These are phyloP conservation scores for Saccharomycopsis hybrid DNA, from an alignment of 1,139 yeast species.

Conservation along the genomic window DNA sequence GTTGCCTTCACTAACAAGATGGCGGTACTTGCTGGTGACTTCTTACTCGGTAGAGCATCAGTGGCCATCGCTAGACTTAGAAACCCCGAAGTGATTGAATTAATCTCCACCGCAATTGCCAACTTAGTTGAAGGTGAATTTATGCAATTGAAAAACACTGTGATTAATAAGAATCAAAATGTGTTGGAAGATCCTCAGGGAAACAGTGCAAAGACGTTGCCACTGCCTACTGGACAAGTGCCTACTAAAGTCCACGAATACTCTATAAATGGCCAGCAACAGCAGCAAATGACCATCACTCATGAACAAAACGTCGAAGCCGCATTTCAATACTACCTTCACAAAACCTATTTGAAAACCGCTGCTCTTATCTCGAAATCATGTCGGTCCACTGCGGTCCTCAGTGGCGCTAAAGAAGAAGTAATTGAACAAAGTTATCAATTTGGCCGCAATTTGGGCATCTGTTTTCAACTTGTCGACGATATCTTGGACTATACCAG, in stretches of 20 bases:
- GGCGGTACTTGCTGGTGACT: constrained; percentile 97
- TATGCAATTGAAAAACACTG: constrained; percentile 95
- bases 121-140: constrained; percentile 97
- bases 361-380: constrained; percentile 95
- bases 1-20: constrained; percentile 92
- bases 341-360: constrained; percentile 91
- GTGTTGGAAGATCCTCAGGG: constrained; percentile 35
- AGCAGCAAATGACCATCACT: constrained; percentile 37
- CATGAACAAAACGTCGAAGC: constrained; percentile 72
- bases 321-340: constrained; percentile 89
- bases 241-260: constrained; percentile 57
- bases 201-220: constrained; percentile 40
- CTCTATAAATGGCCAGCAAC: constrained; percentile 26
- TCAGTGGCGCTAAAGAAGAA: constrained; percentile 73
- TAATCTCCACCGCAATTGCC: constrained; percentile 92
- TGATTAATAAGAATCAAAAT: constrained; percentile 45
- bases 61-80: constrained; percentile 89
- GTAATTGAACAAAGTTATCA: constrained; percentile 81
- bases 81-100: constrained; percentile 95
- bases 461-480: constrained; percentile 94
- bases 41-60: constrained; percentile 89
- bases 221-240: constrained; percentile 59
- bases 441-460: constrained; percentile 88
- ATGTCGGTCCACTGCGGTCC: constrained; percentile 87
- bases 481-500: constrained; percentile 94